A percentile compares a stretch with the other conserved stretches of the same genome.
phyloP scores from a whole-genome alignment of 306 rosid species.

The Begonia fuchsioides region DNA sequence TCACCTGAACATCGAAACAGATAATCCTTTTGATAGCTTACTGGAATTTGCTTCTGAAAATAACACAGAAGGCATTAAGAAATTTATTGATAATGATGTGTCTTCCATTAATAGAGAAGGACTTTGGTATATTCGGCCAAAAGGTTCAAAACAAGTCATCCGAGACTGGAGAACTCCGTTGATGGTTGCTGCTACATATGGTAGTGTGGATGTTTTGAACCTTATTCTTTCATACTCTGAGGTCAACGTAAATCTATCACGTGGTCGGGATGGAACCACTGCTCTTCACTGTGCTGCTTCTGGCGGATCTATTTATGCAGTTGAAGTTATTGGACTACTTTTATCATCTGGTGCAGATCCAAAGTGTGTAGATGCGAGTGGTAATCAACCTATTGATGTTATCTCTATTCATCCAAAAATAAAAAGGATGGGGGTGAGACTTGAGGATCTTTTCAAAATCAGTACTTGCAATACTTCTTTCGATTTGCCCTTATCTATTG shows the following conservation, averaged over 20 bases:
- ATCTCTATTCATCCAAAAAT: constrained; percentile 43
- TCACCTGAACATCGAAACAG: constrained; percentile 26
- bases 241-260: constrained; percentile 37
- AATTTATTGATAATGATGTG: constrained; percentile 23
- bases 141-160: constrained; percentile 48
- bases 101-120: constrained; percentile 34
- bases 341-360: constrained; percentile 47
- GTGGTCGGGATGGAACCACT: constrained; percentile 46
- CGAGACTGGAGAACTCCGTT: constrained; percentile 50
- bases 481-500: no score
- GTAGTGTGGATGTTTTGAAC: constrained; percentile 50
- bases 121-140: constrained; percentile 46
- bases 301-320: constrained; percentile 43
- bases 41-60: constrained; percentile 66
- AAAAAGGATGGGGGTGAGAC: constrained; percentile 4
- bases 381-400: constrained; percentile 49
- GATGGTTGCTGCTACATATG: constrained; percentile 69
- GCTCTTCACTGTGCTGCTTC: constrained; percentile 89
- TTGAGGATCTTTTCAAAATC: constrained; percentile 45
- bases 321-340: constrained; percentile 43
- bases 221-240: constrained; percentile 31
- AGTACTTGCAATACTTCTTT: background rate
- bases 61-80: constrained; percentile 46
- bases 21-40: constrained; percentile 38
- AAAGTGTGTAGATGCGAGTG: constrained; percentile 33